Base-by-base conservation (phyloP, 129 eudicot genomes). In the Saussurea involucrata region DNA sequence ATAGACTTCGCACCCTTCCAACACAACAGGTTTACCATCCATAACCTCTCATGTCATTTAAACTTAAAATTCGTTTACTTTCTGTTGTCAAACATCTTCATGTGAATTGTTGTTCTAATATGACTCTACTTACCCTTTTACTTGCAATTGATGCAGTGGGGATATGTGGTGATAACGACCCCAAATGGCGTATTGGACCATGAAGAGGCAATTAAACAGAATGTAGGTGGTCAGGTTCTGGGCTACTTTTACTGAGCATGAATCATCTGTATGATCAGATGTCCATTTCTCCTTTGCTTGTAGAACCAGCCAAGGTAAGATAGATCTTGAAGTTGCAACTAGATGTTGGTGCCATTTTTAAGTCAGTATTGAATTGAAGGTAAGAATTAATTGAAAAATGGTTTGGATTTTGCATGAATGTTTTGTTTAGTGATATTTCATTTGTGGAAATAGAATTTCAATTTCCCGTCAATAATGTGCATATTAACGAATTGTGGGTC, bases 121-220 rank as follows among this genome's bases (percentile, higher is more conserved):
- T 21, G 65, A 21, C 28, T 60, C 27, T 60, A 21, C 8, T 60
- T 60, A 53, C 61, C 60, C 60, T 8, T 29, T 3, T 29, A 55
- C 24, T 13, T 69, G 3, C 28, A 9, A 22, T 71, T 66, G 20
- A 66, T 82, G 95, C 88, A 93, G 98, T 93, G 98, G 98, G 98
- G 98, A 63, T 90, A 93, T 71, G 97, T 93, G 82, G 98, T 93
- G 76, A 84, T 90, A 69, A 87, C 97, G 53, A 93, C 98, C 24
- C 98, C 97, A 6, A 93, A 89, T 84, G 97, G 98, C 24, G 90
- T 93, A 18, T 44, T 93, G 88, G 98, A 93, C 65, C 98, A 93
- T 75, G 97, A 90, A 86, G 98, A 90, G 72, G 98, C 97, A 63
- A 83, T 90, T 44, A 79, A 84, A 46, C 98, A 90, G 76, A 88